Conservation (phyloP, 2,329 filamentous ascomycete species). For the Immersiporthe knoxdaviesiana region DNA sequence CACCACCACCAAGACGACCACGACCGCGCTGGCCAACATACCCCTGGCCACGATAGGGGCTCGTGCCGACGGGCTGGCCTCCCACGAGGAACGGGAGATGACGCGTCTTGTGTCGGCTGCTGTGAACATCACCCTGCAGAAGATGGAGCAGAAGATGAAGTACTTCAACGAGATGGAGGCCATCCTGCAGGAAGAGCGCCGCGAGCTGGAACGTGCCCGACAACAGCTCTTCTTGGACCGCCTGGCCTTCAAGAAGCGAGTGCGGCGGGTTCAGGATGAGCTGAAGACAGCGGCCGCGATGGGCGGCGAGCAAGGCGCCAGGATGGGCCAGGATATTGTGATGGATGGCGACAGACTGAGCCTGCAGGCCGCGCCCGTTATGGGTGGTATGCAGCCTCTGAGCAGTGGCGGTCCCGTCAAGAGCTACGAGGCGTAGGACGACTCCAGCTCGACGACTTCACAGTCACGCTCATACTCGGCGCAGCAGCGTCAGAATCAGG, state of each 20-base stretch:
- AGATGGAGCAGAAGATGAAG: constrained; percentile 91
- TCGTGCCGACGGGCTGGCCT: constrained; percentile 84
- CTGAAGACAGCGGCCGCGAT: constrained; percentile 59
- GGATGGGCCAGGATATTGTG: constrained; percentile 51
- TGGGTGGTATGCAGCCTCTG: constrained; percentile 55
- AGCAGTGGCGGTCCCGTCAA: constrained; percentile 60
- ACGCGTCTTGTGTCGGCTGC: constrained; percentile 89
- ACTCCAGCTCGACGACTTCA: background rate
- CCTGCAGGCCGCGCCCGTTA: constrained; percentile 52
- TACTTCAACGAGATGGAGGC: constrained; percentile 97
- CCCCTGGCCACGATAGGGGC: constrained; percentile 86
- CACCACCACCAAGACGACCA: constrained; percentile 51
- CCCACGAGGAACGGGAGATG: constrained; percentile 96
- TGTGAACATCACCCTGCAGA: constrained; percentile 92
- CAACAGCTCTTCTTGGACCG: constrained; percentile 95
- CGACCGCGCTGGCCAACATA: constrained; percentile 67
- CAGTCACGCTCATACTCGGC: background rate
- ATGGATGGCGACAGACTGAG: constrained; percentile 56
- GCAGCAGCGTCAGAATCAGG: background rate
- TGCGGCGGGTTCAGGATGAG: constrained; percentile 78
- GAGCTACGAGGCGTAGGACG: constrained; percentile 56
- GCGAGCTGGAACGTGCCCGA: constrained; percentile 87
- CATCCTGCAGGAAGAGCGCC: constrained; percentile 86
- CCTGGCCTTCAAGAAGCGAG: constrained; percentile 84
- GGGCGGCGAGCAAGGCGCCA: constrained; percentile 55